Evolutionary conservation across 768 basidiomycete genomes (phyloP), one percentile per base, ranked within the genome.

Genomic region (Termitomyces sp.): DNA sequence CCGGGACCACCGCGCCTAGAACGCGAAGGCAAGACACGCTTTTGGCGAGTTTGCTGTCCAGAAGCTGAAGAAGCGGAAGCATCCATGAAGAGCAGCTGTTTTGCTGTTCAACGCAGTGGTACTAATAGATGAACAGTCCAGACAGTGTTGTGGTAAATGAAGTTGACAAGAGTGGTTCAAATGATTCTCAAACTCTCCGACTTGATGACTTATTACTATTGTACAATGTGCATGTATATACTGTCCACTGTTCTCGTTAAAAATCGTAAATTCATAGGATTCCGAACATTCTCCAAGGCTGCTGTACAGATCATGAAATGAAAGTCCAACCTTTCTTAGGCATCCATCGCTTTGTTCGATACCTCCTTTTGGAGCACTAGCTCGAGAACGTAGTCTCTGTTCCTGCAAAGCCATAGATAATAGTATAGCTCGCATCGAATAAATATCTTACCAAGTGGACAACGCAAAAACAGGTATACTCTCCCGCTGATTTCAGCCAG

Each of bases 11-110:
- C 89, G 59, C 93, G 84, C 67, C 91, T 81, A 59, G 89, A 84
- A 67, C 94, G 85, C 73, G 91, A 84, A 46, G 94, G 94, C 59
- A 93, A 77, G 48, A 93, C 87, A 72, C 93, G 88, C 75, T 89
- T 90, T 74, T 86, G 87, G 59, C 83, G 85, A 63, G 76, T 71
- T 67, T 78, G 74, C 50, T 73, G 67, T 54, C 70, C 68, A 56
- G 73, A 62, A 64, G 57, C 63, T 63, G 74, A 63, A n/a, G 74
- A 70, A 58, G 76, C 73, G 56, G 75, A 75, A 60, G 69, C 69
- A 65, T 81, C 78, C 79, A 79, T 79, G 63, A 59, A 63, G 59
- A 59, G 57, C 40, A 45, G 64, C 58, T 33, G 15, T 36, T 55
- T 51, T 60, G n/a, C 44, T 46, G 40, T 49, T 51, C 45, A 46